Percentiles rank a stretch among this genome's conserved stretches.
phyloP scores from a whole-genome alignment of 2,329 filamentous ascomycete species.

The Pseudopyricularia javanii region DNA sequence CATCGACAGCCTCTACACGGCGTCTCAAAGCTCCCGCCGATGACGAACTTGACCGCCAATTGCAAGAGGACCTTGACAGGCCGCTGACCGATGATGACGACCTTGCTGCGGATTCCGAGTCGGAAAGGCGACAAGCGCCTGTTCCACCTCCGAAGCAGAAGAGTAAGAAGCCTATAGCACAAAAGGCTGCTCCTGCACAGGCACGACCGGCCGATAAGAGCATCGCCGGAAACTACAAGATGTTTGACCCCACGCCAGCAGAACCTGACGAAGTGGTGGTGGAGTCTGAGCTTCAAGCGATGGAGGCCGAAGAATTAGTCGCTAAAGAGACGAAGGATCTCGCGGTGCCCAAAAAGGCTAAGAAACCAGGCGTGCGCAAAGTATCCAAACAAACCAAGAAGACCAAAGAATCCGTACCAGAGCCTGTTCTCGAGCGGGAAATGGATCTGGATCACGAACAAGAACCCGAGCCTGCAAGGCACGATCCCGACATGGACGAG shows the following conservation, averaged over 20 bases:
- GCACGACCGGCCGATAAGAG: slow-evolving; percentile 18
- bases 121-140: slow-evolving; percentile 22
- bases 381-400: slow-evolving; percentile 40
- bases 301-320: slow-evolving; percentile 36
- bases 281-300: slow-evolving; percentile 34
- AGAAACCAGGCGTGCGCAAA: slow-evolving; percentile 38
- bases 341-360: slow-evolving; percentile 39
- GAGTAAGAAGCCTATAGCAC: slow-evolving; percentile 12
- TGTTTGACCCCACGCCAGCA: slow-evolving; percentile 37
- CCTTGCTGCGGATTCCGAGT: slow-evolving; percentile 31
- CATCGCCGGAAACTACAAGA: slow-evolving; percentile 25
- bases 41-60: slow-evolving; percentile 52
- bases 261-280: slow-evolving; percentile 33
- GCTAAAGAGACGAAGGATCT: slow-evolving; percentile 21
- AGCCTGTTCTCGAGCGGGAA: slow-evolving; percentile 8
- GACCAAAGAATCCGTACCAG: slow-evolving; percentile 17
- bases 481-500: slow-evolving; percentile 8
- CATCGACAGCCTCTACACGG: slow-evolving; percentile 22
- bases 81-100: slow-evolving; percentile 42
- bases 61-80: slow-evolving; percentile 52
- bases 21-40: slow-evolving; percentile 38
- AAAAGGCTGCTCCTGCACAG: slow-evolving; percentile 10
- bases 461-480: slow-evolving; percentile 8
- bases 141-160: slow-evolving; percentile 16
- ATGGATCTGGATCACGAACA: slow-evolving; percentile 8